phyloP scores from a whole-genome alignment of 768 basidiomycete genomes.

The Leucosporidium scottii region DNA sequence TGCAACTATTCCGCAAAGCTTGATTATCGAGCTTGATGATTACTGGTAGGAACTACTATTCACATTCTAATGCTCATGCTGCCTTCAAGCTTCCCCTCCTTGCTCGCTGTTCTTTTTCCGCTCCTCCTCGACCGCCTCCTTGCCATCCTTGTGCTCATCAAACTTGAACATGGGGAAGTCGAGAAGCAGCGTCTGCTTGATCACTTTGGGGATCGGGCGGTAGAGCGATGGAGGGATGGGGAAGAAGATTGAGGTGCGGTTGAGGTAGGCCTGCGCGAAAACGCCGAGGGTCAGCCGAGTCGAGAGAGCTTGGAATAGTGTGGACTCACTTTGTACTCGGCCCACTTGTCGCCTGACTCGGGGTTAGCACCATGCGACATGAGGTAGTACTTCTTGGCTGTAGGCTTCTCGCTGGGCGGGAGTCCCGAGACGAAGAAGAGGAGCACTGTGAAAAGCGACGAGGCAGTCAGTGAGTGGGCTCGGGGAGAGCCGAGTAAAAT shows the following conservation, averaged over 20 bases:
- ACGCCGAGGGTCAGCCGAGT: background rate
- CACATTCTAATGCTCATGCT: too few species aligned
- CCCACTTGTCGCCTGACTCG: slow-evolving; percentile 39
- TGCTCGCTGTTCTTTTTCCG: background rate
- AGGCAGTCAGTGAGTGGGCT: background rate
- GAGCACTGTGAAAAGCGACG: slow-evolving; percentile 46
- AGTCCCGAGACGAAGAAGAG: slow-evolving; percentile 63
- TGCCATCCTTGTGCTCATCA: slow-evolving; percentile 51
- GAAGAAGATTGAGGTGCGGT: slow-evolving; percentile 55
- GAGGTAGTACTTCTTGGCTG: slow-evolving; percentile 56
- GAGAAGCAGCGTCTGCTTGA: slow-evolving; percentile 55
- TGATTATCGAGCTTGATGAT: too few species aligned
- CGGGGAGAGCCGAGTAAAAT: slow-evolving; percentile 4
- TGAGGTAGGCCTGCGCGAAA: slow-evolving; percentile 57
- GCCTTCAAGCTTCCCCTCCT: too few species aligned
- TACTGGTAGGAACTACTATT: too few species aligned
- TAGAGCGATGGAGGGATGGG: slow-evolving; percentile 58
- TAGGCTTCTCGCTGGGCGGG: slow-evolving; percentile 63
- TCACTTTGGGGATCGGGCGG: slow-evolving; percentile 47
- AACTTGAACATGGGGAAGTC: slow-evolving; percentile 61
- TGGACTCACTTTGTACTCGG: slow-evolving; percentile 46
- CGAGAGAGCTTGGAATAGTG: background rate
- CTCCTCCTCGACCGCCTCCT: slow-evolving; percentile 45
- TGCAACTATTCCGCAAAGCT: too few species aligned
- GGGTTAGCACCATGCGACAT: slow-evolving; percentile 48